Evolutionary conservation across 2,329 filamentous ascomycete genomes (phyloP).

Genomic region (Alternaria brassicicola): DNA sequence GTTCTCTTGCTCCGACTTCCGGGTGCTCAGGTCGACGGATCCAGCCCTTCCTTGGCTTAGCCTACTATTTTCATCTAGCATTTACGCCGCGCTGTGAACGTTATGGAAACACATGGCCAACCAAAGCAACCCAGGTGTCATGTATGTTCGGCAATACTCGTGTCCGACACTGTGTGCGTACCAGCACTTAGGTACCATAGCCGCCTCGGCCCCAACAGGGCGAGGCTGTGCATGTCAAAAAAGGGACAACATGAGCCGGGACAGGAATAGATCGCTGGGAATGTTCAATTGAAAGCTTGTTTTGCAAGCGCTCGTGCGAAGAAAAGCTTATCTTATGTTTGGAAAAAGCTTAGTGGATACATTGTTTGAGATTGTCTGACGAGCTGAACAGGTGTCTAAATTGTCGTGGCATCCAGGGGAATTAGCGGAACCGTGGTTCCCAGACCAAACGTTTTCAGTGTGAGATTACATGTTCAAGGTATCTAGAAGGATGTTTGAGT

Average conservation of each 20-base stretch:
- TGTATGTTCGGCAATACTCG: constrained; percentile 15
- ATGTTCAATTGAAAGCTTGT: neutral
- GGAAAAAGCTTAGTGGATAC: neutral
- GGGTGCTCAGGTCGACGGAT: neutral
- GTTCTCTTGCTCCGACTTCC: neutral
- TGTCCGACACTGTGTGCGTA: constrained; percentile 15
- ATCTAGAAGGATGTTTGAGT: neutral
- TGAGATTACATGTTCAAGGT: neutral
- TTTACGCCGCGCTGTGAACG: constrained; percentile 8
- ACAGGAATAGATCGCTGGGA: neutral
- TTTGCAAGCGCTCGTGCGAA: neutral
- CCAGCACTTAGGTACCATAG: constrained; percentile 7
- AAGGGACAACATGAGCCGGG: neutral
- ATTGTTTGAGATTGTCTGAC: neutral
- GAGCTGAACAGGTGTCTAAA: neutral
- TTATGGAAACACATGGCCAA: constrained; percentile 20
- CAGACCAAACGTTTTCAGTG: neutral
- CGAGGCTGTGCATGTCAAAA: constrained; percentile 11
- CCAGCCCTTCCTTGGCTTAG: constrained; percentile 3
- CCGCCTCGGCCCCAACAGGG: constrained; percentile 3
- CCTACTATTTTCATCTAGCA: constrained; percentile 10
- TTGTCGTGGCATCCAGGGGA: neutral
- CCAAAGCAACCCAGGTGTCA: constrained; percentile 14
- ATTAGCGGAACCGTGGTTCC: neutral
- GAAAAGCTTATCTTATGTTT: neutral